phyloP scores from a whole-genome alignment of 2,329 filamentous ascomycete species.

The Colletotrichum tanaceti region DNA sequence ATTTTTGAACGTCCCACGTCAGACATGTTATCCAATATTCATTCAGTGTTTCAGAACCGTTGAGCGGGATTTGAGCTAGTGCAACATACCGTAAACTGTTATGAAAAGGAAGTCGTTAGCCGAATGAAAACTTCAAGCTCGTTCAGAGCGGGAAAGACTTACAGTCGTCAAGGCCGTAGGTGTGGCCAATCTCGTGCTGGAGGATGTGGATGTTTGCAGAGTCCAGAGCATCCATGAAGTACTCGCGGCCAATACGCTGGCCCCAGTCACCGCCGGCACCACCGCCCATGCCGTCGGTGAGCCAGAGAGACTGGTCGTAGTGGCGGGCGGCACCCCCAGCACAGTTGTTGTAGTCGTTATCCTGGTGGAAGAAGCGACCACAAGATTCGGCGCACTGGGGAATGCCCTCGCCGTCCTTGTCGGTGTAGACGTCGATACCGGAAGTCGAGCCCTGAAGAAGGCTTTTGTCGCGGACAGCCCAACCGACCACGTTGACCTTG shows the following conservation, averaged over 20 bases:
- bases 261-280: slow-evolving; percentile 61
- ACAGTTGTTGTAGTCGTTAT: slow-evolving; percentile 55
- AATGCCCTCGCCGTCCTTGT: slow-evolving; percentile 52
- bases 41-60: neutral
- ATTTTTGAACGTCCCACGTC: neutral
- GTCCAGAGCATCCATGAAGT: slow-evolving; percentile 54
- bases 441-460: slow-evolving; percentile 53
- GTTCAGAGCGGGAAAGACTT: neutral
- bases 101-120: neutral
- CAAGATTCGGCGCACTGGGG: slow-evolving; percentile 56
- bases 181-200: slow-evolving; percentile 60
- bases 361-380: slow-evolving; percentile 58
- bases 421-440: slow-evolving; percentile 56
- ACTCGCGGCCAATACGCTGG: slow-evolving; percentile 57
- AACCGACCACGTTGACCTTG: slow-evolving; percentile 56
- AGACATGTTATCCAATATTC: neutral
- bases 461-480: slow-evolving; percentile 53
- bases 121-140: neutral
- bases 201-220: slow-evolving; percentile 57
- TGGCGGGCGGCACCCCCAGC: slow-evolving; percentile 52
- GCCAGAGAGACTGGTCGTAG: slow-evolving; percentile 60
- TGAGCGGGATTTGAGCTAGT: no score
- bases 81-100: slow-evolving; percentile 28
- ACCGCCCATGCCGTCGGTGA: slow-evolving; percentile 58
- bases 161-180: slow-evolving; percentile 56